Base-by-base conservation (phyloP, 495 filamentous ascomycete species). In the Penicillium cataractarum region DNA sequence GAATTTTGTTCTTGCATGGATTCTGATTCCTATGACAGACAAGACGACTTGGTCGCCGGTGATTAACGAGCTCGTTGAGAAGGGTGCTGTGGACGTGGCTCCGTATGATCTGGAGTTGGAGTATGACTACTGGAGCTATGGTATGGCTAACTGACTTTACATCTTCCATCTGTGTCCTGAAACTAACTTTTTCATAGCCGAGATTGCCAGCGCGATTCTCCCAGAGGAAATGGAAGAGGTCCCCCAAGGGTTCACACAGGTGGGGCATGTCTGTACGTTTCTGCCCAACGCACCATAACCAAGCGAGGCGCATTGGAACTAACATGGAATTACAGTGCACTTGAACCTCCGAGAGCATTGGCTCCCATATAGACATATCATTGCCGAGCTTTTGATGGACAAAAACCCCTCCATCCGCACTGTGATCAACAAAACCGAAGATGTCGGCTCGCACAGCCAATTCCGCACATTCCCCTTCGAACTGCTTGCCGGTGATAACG, bases 401-500 rank as follows among this genome's bases (percentile, higher is more conserved):
- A 99, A 99, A 76, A 96, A 94, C 73, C 80, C 83, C 5, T 78
- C 78, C 3, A 84, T 96, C 62, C 81, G 81, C 35, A 98, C 96
- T 3, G 93, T 99, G 62, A 97, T 99, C 79, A 96, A 97, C 80
- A 99, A 99, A 69, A 85, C 89, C 53, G 89, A 96, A 76, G 86
- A 90, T 67, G 92, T 98, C 8, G 96, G 93, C 57, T 81, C 85
- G 17, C 86, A 90, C 61, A 96, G 89, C 65, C 85, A 91, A 72
- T 99, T 90, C 80, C 87, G 95, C 51, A 98, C 96, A 1, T 98
- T 99, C 79, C 82, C 81, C 35, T 97, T 95, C 79, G 96, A 99
- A 71, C 79, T 97, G n/a, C 83, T 99, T 0, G 89, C 87, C 9
- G 95, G 95, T 3, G 80, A 85, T 0, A 83, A 88, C 59, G 86